Evolutionary conservation across 371 early-diverging fungal genomes (phyloP), one percentile per base, ranked within the genome.

Genomic region (Capniomyces stellatus): DNA sequence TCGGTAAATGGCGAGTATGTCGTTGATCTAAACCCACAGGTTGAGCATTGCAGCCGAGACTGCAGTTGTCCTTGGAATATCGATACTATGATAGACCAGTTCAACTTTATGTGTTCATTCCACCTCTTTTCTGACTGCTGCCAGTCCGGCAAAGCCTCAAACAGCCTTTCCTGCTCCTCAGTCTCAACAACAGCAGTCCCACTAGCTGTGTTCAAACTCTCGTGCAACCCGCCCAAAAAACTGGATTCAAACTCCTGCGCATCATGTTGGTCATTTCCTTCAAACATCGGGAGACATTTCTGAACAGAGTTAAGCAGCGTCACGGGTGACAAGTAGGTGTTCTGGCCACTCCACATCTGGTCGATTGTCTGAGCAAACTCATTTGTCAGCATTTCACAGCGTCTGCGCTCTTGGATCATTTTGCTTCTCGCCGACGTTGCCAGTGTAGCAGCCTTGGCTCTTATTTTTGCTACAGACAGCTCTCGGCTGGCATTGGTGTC

Each of bases 171-270:
- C 19, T 67, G 58, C 19, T 68, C 64, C 43, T 54, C 43, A 1
- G 56, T 51, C 12, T 22, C 22, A 58, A 44, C 19, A 29, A 43
- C 15, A 51, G 58, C 4, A 51, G 61, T 3, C 29, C 48, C 25
- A 54, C 30, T 25, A 10, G 52, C 54, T 15, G 54, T 59, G 47
- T 69, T 69, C 55, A 95, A 75, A 57, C 91, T 88, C 60, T 93
- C 92, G 64, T 94, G 92, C 35, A 97, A 64, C 0, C 85, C 84
- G 66, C 95, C 89, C 52, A 96, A 64, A 22, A 97, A 57, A 55
- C 83, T 90, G 28, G 85, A 83, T 22, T 92, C 63, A 66, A 92
- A 95, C 63, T 97, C 96, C 43, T 96, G 89, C 1, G 94, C 91
- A 62, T 97, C 98, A 62, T 97, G 90, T 67, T 97, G 96, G 41